Percentiles rank a stretch among this genome's conserved stretches.
Evolutionary conservation across 805 yeast genomes (phyloP).

Genomic region (Candida krabiensis): DNA sequence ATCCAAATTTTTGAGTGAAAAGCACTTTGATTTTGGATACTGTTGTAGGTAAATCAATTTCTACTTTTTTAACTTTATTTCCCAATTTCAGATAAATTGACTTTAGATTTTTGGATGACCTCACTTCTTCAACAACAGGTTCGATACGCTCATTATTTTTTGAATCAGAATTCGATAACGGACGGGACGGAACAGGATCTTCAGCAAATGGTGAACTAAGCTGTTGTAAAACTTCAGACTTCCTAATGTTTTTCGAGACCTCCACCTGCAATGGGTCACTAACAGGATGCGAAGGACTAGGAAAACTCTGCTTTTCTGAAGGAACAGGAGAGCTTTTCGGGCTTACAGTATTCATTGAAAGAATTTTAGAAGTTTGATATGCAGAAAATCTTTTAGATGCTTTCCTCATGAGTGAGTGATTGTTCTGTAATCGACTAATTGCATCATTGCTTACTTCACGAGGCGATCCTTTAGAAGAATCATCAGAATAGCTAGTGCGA

Average conservation of each 20-base stretch:
- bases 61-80: constrained; percentile 55
- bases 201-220: constrained; percentile 11
- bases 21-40: constrained; percentile 59
- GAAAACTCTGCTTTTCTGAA: constrained; percentile 2
- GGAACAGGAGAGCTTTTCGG: constrained; percentile 18
- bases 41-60: constrained; percentile 44
- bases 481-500: constrained; percentile 4
- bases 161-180: not conserved
- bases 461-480: constrained; percentile 3
- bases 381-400: constrained; percentile 95
- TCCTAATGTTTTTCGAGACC: constrained; percentile 23
- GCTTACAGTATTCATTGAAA: constrained; percentile 26
- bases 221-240: constrained; percentile 27
- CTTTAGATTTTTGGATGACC: not conserved
- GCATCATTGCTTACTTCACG: constrained; percentile 47
- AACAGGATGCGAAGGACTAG: constrained; percentile 15
- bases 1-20: constrained; percentile 86
- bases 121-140: not conserved
- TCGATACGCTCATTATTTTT: constrained; percentile 4
- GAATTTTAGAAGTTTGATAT: constrained; percentile 53
- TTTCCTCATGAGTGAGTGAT: constrained; percentile 81
- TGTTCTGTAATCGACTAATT: constrained; percentile 73
- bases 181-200: not conserved
- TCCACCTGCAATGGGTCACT: constrained; percentile 27
- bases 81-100: constrained; percentile 50